phyloP scores from a whole-genome alignment of 2,329 filamentous ascomycete genomes.

The Ascochyta pisi region DNA sequence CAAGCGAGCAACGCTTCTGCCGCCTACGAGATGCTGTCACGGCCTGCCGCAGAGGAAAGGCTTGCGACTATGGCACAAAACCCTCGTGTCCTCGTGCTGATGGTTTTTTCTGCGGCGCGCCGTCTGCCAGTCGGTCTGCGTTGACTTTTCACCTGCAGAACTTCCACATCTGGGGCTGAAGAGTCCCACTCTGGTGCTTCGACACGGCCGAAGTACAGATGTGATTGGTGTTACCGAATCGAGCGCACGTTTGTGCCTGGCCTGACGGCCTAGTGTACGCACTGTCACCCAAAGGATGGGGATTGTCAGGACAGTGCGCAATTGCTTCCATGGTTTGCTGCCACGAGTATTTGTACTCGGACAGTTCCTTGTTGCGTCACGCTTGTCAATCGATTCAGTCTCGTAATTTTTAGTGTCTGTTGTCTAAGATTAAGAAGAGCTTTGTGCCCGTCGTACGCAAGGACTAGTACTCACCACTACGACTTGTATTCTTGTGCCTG shows the following conservation, averaged over 20 bases:
- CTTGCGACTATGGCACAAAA: neutral
- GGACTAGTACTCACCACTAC: conserved; percentile 2
- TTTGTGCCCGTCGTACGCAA: conserved; percentile 14
- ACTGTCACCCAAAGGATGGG: conserved; percentile 32
- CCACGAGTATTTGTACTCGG: conserved; percentile 35
- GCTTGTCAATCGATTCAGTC: conserved; percentile 17
- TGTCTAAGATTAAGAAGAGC: conserved; percentile 15
- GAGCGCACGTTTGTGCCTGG: conserved; percentile 32
- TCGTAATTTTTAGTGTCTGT: conserved; percentile 20
- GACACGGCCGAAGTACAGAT: conserved; percentile 13
- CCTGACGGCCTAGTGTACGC: conserved; percentile 29
- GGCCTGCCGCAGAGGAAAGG: conserved; percentile 1
- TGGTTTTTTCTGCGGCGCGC: neutral
- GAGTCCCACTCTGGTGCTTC: conserved; percentile 25
- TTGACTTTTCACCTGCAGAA: conserved; percentile 25
- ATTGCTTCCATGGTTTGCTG: conserved; percentile 13
- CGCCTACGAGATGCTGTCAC: neutral
- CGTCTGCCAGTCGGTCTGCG: conserved; percentile 10
- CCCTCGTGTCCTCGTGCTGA: neutral
- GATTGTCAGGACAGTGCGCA: conserved; percentile 25
- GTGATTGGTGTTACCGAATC: conserved; percentile 36
- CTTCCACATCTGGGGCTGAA: conserved; percentile 8
- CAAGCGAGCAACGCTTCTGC: conserved; percentile 7
- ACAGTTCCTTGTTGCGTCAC: conserved; percentile 33
- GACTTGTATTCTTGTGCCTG: neutral